Evolutionary conservation across 2,329 filamentous ascomycete species (phyloP).

Genomic region (Nemania abortiva): DNA sequence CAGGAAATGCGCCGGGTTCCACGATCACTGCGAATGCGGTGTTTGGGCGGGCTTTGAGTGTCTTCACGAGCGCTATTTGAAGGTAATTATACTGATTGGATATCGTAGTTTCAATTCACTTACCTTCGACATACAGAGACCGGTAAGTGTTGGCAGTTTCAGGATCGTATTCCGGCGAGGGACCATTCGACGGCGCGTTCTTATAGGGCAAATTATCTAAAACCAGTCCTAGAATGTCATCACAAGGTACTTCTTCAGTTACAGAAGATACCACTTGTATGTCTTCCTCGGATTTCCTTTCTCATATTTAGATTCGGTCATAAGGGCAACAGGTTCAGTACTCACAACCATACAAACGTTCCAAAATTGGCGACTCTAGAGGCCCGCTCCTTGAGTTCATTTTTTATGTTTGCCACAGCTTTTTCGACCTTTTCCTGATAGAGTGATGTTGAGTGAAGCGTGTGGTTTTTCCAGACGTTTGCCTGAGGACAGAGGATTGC

Average conservation of each 20-base stretch:
- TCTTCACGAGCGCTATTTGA: slow-evolving; percentile 7
- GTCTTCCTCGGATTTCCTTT: slow-evolving; percentile 18
- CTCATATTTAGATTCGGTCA: not conserved
- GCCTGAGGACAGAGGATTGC: not conserved
- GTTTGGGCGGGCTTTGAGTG: slow-evolving; percentile 3
- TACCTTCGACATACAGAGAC: slow-evolving; percentile 8
- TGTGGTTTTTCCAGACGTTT: slow-evolving; percentile 9
- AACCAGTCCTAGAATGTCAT: slow-evolving; percentile 25
- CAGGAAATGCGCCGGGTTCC: slow-evolving; percentile 22
- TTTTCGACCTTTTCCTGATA: slow-evolving; percentile 14
- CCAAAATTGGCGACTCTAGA: slow-evolving; percentile 16
- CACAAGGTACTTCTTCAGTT: slow-evolving; percentile 23
- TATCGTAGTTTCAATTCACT: not conserved
- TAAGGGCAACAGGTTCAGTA: not conserved
- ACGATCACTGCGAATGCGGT: slow-evolving; percentile 21
- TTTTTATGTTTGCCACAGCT: slow-evolving; percentile 11
- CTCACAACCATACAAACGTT: slow-evolving; percentile 23
- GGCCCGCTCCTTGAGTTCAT: slow-evolving; percentile 19
- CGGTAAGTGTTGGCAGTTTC: slow-evolving; percentile 1
- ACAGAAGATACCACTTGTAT: not conserved
- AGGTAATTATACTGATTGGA: not conserved
- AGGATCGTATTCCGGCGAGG: slow-evolving; percentile 13
- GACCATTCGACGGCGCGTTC: not conserved
- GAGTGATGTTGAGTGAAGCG: slow-evolving; percentile 12
- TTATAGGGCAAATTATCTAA: slow-evolving; percentile 27